Conservation (phyloP, 2,329 filamentous ascomycete genomes). For the Gliomastix tumulicola region DNA sequence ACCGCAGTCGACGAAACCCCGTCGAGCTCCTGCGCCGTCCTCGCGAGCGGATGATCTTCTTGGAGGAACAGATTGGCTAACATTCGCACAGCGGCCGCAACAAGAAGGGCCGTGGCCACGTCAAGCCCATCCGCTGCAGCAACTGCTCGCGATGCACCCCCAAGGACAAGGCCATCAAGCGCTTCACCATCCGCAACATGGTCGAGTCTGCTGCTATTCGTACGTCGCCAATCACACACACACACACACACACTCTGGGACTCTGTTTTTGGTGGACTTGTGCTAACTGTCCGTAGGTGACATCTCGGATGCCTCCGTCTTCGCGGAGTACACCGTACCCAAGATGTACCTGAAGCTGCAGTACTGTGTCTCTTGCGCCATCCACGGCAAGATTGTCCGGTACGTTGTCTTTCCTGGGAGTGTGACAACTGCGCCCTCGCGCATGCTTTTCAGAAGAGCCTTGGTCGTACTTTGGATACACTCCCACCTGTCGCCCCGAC, state of each 20-base stretch:
- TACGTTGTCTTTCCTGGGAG: slow-evolving; percentile 62
- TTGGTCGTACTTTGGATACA: slow-evolving; percentile 44
- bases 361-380: slow-evolving; percentile 99
- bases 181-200: slow-evolving; percentile 99
- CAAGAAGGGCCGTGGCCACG: slow-evolving; percentile 99
- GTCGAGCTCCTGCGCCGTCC: neutral
- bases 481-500: slow-evolving; percentile 12
- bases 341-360: slow-evolving; percentile 99
- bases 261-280: no score
- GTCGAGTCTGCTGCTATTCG: slow-evolving; percentile 99
- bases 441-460: slow-evolving; percentile 52
- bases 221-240: slow-evolving; percentile 63
- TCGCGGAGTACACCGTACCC: slow-evolving; percentile 97
- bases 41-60: neutral
- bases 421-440: slow-evolving; percentile 48
- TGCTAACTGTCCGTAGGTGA: no score
- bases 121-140: slow-evolving; percentile 90
- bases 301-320: slow-evolving; percentile 99
- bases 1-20: neutral
- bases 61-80: slow-evolving; percentile 10
- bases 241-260: no score
- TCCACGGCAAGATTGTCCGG: slow-evolving; percentile 99
- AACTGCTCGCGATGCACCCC: slow-evolving; percentile 79
- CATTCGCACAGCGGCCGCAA: slow-evolving; percentile 71
- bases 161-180: slow-evolving; percentile 99